These are phyloP conservation scores for Solanum paucissectum DNA, from an alignment of 257 asterid genomes.

Conservation along the genomic window DNA sequence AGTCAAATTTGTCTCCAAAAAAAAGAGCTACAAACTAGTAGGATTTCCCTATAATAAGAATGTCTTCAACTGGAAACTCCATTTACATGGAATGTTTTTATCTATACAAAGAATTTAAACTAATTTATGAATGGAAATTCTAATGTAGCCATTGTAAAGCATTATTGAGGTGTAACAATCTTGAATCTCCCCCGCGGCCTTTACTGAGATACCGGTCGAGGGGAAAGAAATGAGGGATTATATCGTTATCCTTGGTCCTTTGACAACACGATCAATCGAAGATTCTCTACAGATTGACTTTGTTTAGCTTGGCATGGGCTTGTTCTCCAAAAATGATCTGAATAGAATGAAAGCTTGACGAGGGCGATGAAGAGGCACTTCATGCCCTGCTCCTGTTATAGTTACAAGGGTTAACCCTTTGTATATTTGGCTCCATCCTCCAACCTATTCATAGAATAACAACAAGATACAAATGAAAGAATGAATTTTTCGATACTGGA, in stretches of 20 bases:
- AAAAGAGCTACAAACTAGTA: not conserved
- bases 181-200: not conserved
- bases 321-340: slow-evolving; percentile 63
- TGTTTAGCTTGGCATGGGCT: slow-evolving; percentile 43
- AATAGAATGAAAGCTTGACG: slow-evolving; percentile 77
- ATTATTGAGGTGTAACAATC: not conserved
- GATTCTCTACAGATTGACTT: not conserved
- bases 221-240: not conserved
- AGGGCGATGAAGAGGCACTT: slow-evolving; percentile 97
- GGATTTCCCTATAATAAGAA: not conserved
- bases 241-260: not conserved
- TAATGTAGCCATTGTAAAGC: not conserved
- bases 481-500: not conserved
- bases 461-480: not conserved
- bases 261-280: not conserved
- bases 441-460: slow-evolving; percentile 45
- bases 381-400: slow-evolving; percentile 91
- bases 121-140: not conserved
- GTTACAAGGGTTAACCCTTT: slow-evolving; percentile 83
- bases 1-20: not conserved
- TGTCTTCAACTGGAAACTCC: not conserved
- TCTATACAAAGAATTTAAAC: not conserved
- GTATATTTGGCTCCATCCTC: slow-evolving; percentile 98
- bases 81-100: not conserved
- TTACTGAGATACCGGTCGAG: not conserved